Evolutionary conservation across 768 basidiomycete species (phyloP).

Genomic region (Rhizopogon vulgaris): DNA sequence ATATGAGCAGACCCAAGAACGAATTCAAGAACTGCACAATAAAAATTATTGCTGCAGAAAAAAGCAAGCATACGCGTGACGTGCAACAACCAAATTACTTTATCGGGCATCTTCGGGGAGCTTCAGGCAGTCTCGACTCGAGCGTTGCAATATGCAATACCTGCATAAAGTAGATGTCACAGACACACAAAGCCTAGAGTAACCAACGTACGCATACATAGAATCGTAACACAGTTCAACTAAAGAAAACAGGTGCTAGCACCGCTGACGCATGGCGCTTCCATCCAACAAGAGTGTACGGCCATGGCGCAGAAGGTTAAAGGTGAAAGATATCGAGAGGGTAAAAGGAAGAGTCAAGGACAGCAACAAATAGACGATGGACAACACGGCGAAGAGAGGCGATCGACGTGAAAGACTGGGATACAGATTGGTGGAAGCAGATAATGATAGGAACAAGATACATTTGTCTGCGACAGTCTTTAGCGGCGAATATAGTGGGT

Average conservation of each 20-base stretch:
- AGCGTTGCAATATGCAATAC: not conserved
- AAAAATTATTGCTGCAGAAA: not conserved
- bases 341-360: conserved; percentile 15
- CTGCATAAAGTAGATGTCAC: conserved; percentile 4
- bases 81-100: not conserved
- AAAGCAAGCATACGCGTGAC: not conserved
- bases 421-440: conserved; percentile 24
- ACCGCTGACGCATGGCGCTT: not conserved
- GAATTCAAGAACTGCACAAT: no score
- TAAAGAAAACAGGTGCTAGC: conserved; percentile 9
- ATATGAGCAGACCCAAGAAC: no score
- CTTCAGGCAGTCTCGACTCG: not conserved
- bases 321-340: conserved; percentile 12
- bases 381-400: conserved; percentile 13
- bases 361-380: conserved; percentile 9
- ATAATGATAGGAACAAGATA: conserved; percentile 29
- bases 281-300: conserved; percentile 7
- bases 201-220: conserved; percentile 12
- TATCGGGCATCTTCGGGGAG: not conserved
- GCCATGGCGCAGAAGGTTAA: conserved; percentile 5
- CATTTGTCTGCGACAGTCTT: conserved; percentile 24
- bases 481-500: conserved; percentile 8
- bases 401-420: conserved; percentile 4
- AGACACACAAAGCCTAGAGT: conserved; percentile 14
- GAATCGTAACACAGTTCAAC: conserved; percentile 9